A percentile compares a stretch with the other conserved stretches of the same genome.
Conservation (phyloP, 495 filamentous ascomycete species). For the Penicillium silybi region DNA sequence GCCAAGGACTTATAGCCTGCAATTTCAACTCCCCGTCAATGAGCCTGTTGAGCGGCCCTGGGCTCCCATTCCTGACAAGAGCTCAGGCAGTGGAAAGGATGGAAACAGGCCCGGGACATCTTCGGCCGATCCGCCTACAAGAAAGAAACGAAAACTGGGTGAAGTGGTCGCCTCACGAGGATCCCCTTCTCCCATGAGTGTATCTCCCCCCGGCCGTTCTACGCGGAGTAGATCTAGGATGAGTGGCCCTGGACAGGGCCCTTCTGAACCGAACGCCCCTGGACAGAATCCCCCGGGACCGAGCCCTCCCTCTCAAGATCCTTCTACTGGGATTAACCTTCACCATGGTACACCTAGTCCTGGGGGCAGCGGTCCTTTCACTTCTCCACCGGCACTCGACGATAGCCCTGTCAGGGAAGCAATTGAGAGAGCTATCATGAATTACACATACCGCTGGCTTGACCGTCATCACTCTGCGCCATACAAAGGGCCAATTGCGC, state of each 20-base stretch:
- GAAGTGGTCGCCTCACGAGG: not conserved
- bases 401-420: constrained; percentile 13
- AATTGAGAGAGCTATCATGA: constrained; percentile 26
- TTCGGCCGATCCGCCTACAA: not conserved
- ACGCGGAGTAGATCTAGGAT: too few relatives aligned
- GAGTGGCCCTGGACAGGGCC: too few relatives aligned
- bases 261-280: too few relatives aligned
- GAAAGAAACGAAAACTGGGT: not conserved
- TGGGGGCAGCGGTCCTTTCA: not conserved
- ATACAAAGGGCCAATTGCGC: constrained; percentile 2
- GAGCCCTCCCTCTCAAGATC: too few relatives aligned
- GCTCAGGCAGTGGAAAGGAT: not conserved
- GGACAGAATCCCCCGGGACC: too few relatives aligned
- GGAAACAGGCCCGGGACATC: too few relatives aligned
- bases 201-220: too few relatives aligned
- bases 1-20: constrained; percentile 16
- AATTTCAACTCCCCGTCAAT: constrained; percentile 9
- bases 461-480: constrained; percentile 26
- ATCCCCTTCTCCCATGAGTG: not conserved
- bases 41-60: not conserved
- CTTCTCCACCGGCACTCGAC: not conserved
- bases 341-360: not conserved
- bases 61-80: not conserved
- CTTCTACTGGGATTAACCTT: not conserved
- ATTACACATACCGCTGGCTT: constrained; percentile 27